These are phyloP conservation scores for Clonostachys rosea DNA, from an alignment of 2,329 filamentous ascomycete genomes.

Conservation along the genomic window DNA sequence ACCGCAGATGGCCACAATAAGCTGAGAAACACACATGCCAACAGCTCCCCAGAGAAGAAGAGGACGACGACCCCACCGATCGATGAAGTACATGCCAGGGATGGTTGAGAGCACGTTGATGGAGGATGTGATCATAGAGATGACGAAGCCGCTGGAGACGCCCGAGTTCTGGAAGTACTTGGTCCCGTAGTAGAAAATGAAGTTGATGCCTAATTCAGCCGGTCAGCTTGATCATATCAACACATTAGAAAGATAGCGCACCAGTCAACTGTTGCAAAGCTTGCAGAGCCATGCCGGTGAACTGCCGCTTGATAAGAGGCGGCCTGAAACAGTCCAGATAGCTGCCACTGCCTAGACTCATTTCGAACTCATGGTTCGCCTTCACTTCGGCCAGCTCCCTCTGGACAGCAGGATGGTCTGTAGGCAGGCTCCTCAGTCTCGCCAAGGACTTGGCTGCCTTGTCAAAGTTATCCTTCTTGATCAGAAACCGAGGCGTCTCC, in stretches of 20 bases:
- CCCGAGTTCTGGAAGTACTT: slow-evolving; percentile 32
- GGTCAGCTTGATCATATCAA: background rate
- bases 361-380: slow-evolving; percentile 61
- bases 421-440: slow-evolving; percentile 1
- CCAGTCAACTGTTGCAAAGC: slow-evolving; percentile 32
- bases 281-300: slow-evolving; percentile 49
- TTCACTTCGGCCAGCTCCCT: slow-evolving; percentile 42
- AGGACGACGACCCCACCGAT: slow-evolving; percentile 41
- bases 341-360: slow-evolving; percentile 3
- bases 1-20: slow-evolving; percentile 55
- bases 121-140: slow-evolving; percentile 29
- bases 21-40: slow-evolving; percentile 57
- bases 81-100: slow-evolving; percentile 27
- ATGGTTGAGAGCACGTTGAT: slow-evolving; percentile 30
- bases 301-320: slow-evolving; percentile 4
- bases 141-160: slow-evolving; percentile 25
- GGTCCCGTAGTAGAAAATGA: slow-evolving; percentile 29
- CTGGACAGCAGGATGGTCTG: slow-evolving; percentile 3
- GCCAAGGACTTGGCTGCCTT: slow-evolving; percentile 38
- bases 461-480: slow-evolving; percentile 53
- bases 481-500: slow-evolving; percentile 67
- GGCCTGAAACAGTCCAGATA: slow-evolving; percentile 48
- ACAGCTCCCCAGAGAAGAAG: slow-evolving; percentile 60
- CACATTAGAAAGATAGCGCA: background rate
- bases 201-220: slow-evolving; percentile 29